phyloP scores from a whole-genome alignment of 2,329 filamentous ascomycete genomes.

The Aspergillus awamori region DNA sequence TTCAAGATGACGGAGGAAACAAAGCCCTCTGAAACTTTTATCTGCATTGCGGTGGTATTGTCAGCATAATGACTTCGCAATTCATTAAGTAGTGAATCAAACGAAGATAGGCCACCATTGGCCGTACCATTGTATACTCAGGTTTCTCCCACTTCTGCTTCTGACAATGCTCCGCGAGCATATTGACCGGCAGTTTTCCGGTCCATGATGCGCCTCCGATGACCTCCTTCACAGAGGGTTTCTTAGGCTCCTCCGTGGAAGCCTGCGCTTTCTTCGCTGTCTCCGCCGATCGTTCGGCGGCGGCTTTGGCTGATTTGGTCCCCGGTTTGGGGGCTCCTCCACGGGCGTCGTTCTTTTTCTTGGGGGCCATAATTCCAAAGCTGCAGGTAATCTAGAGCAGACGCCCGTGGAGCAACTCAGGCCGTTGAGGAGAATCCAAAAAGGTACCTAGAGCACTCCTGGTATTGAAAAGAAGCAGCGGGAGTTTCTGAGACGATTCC shows the following conservation, averaged over 20 bases:
- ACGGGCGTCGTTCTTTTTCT: conserved; percentile 45
- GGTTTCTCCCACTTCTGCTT: conserved; percentile 95
- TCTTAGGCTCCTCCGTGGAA: conserved; percentile 55
- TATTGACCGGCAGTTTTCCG: conserved; percentile 90
- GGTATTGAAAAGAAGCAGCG: neutral
- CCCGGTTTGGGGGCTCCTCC: conserved; percentile 43
- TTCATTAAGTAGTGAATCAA: neutral
- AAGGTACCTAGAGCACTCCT: neutral
- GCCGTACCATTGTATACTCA: conserved; percentile 77
- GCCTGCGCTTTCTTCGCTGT: conserved; percentile 38
- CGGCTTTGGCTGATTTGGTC: conserved; percentile 45
- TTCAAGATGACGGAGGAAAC: conserved; percentile 80
- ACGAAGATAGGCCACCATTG: neutral
- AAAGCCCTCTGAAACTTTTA: conserved; percentile 72
- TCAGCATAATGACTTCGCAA: conserved; percentile 18
- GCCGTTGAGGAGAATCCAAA: neutral
- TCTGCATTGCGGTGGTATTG: conserved; percentile 40
- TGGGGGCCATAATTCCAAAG: conserved; percentile 41
- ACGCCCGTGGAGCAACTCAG: conserved; percentile 29
- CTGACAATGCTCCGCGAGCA: conserved; percentile 92
- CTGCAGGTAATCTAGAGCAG: conserved; percentile 7
- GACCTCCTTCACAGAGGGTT: conserved; percentile 69
- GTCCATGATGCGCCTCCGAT: conserved; percentile 97
- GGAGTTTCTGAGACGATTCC: neutral
- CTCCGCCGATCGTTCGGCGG: conserved; percentile 37